Base-by-base conservation (phyloP, 1,139 yeast species). In the Sugiyamaella xylanicola region DNA sequence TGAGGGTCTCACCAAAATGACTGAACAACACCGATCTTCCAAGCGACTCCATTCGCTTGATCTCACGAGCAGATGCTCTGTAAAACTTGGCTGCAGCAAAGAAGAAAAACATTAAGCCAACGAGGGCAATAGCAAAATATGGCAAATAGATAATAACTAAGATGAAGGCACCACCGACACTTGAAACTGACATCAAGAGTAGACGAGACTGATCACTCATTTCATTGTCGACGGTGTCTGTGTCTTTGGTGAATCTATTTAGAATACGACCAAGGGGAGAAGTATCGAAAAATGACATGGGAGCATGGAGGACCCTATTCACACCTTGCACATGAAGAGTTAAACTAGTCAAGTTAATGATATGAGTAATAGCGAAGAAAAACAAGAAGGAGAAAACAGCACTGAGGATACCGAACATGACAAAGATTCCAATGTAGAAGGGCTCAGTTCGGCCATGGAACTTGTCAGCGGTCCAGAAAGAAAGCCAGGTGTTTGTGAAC, bases 221-320 rank as follows among this genome's bases (percentile, higher is more conserved):
- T 64, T 87, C 95, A 68, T 87, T 88, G 68, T 90, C 97, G 64
- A 89, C 74, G 35, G 85, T 84, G 67, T 89, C 95, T 0, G 95
- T 86, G 70, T 90, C 97, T 65, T 87, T 89, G 0, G 95, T 86
- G 68, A 85, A 85, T 59, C 93, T 74, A 67, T 86, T 86, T 66
- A 86, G 71, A 54, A 86, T 80, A 59, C 93, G 77, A 4, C 93
- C 91, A 61, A 85, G 70, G 3, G 91, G 91, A 0, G 88, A 83
- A 1, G 87, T 77, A 64, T 85, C 91, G 61, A 85, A 75, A 63
- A 77, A 85, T 2, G 83, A 69, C 87, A 84, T 83, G 39, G 92
- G 96, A 56, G 86, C 92, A 66, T 82, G 87, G 59, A 91, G 71
- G n/a, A 91, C 76, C 48, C 79, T 78, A 44, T 79, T 70, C 37